phyloP scores from a whole-genome alignment of 495 filamentous ascomycete genomes.

The Rhypophila decipiens region DNA sequence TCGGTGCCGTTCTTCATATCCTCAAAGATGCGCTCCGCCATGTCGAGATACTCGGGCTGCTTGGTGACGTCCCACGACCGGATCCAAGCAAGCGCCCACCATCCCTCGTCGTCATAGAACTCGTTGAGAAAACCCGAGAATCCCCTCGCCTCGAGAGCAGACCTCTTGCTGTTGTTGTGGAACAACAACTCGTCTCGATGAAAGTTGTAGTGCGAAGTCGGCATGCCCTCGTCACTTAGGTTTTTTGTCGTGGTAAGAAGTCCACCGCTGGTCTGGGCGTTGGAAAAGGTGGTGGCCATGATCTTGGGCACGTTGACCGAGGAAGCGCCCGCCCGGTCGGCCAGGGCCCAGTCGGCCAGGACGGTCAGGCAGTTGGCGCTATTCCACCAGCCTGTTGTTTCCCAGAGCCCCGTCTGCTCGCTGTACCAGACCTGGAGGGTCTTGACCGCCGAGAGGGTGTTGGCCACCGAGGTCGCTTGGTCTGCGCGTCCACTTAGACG shows the following conservation, averaged over 20 bases:
- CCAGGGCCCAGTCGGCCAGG: conserved; percentile 53
- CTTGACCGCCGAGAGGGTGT: conserved; percentile 40
- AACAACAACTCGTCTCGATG: too few species aligned
- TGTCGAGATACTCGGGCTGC: conserved; percentile 45
- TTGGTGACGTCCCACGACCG: conserved; percentile 57
- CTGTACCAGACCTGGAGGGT: conserved; percentile 62
- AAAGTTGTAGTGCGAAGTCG: conserved; percentile 26
- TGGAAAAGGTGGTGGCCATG: conserved; percentile 35
- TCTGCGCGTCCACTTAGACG: conserved; percentile 14
- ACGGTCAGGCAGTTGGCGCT: conserved; percentile 62
- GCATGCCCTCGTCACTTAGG: conserved; percentile 20
- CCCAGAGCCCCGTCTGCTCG: conserved; percentile 53
- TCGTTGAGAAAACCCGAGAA: conserved; percentile 52
- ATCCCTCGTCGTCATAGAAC: conserved; percentile 66
- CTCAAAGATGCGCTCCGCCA: conserved; percentile 54
- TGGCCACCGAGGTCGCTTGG: conserved; percentile 20
- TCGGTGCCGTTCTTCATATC: conserved; percentile 55
- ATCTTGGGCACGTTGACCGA: conserved; percentile 28
- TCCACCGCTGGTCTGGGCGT: conserved; percentile 34
- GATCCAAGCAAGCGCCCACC: conserved; percentile 67
- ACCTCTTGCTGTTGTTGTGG: conserved; percentile 2
- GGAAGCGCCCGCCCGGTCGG: conserved; percentile 22
- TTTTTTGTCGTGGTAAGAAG: conserved; percentile 27
- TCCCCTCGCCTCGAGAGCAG: conserved; percentile 19
- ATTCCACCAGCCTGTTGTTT: conserved; percentile 71